Conservation (phyloP, 1,139 yeast species). For the Williopsis jadinii region DNA sequence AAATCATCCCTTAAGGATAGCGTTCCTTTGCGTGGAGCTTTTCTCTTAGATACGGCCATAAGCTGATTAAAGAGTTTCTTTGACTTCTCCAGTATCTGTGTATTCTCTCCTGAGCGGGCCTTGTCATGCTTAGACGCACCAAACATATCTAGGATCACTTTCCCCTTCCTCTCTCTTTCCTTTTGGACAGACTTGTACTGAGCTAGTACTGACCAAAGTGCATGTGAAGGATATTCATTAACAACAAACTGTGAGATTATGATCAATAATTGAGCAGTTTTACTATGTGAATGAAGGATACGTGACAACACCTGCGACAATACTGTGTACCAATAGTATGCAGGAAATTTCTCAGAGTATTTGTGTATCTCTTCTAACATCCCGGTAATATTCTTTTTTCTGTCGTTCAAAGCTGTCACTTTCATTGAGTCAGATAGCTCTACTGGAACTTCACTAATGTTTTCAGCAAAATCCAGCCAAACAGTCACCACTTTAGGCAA, state of each 20-base stretch:
- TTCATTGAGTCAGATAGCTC: slow-evolving; percentile 11
- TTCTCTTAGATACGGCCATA: slow-evolving; percentile 28
- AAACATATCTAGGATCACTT: slow-evolving; percentile 31
- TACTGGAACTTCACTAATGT: slow-evolving; percentile 14
- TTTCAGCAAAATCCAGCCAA: slow-evolving; percentile 81
- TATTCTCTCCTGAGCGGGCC: slow-evolving; percentile 6
- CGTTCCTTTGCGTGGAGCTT: slow-evolving; percentile 22
- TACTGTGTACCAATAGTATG: slow-evolving; percentile 74
- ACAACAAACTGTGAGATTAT: slow-evolving; percentile 52
- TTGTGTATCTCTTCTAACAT: slow-evolving; percentile 49
- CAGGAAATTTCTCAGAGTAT: slow-evolving; percentile 43
- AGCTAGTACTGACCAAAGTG: slow-evolving; percentile 80
- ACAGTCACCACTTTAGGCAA: slow-evolving; percentile 83
- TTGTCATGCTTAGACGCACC: slow-evolving; percentile 13
- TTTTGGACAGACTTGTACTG: slow-evolving; percentile 62
- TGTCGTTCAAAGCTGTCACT: slow-evolving; percentile 24
- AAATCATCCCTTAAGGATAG: slow-evolving; percentile 39
- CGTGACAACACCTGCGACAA: slow-evolving; percentile 83
- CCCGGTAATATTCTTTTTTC: slow-evolving; percentile 34
- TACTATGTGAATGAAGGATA: slow-evolving; percentile 54
- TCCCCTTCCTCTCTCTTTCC: slow-evolving; percentile 49
- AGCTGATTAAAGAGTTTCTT: slow-evolving; percentile 25
- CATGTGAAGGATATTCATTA: slow-evolving; percentile 67
- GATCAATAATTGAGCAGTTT: slow-evolving; percentile 50
- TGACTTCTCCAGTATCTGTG: slow-evolving; percentile 18